Conservation (phyloP, 371 early-diverging fungal species). For the Synchytrium microbalum region DNA sequence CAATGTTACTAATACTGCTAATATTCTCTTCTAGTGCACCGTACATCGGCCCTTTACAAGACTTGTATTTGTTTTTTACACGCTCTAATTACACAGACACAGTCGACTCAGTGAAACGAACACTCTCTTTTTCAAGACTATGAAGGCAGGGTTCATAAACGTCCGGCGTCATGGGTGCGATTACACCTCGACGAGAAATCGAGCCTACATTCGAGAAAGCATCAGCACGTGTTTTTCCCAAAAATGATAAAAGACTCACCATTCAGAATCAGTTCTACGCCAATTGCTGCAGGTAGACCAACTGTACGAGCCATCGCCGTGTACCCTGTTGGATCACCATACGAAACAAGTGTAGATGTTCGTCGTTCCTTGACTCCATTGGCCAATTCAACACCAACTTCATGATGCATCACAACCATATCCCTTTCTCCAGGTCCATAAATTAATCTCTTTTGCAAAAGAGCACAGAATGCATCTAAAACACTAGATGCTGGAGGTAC, state of each 20-base stretch:
- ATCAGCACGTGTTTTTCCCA: slow-evolving; percentile 16
- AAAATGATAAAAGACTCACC: slow-evolving; percentile 34
- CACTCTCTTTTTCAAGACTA: slow-evolving; percentile 77
- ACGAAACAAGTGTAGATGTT: slow-evolving; percentile 85
- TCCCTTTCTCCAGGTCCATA: slow-evolving; percentile 90
- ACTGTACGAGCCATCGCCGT: slow-evolving; percentile 98
- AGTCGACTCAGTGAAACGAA: slow-evolving; percentile 47
- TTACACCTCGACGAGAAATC: slow-evolving; percentile 52
- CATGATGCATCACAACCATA: slow-evolving; percentile 93
- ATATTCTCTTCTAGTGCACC: too few relatives aligned
- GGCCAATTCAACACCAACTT: slow-evolving; percentile 75
- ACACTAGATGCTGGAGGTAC: slow-evolving; percentile 17
- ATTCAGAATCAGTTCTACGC: slow-evolving; percentile 81
- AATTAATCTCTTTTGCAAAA: slow-evolving; percentile 88
- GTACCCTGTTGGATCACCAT: slow-evolving; percentile 82
- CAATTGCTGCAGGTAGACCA: slow-evolving; percentile 94
- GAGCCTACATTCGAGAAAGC: slow-evolving; percentile 31
- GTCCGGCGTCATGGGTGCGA: slow-evolving; percentile 87
- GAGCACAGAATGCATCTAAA: slow-evolving; percentile 90
- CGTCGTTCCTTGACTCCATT: slow-evolving; percentile 48
- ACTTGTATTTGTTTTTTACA: too few relatives aligned
- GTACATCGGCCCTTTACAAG: too few relatives aligned
- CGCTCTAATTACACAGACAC: too few relatives aligned
- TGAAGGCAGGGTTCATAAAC: slow-evolving; percentile 86
- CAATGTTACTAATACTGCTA: too few relatives aligned